Percentiles rank a stretch among this genome's conserved stretches.
Evolutionary conservation across 306 rosid species (phyloP).

Genomic region (Ormosia emarginata): DNA sequence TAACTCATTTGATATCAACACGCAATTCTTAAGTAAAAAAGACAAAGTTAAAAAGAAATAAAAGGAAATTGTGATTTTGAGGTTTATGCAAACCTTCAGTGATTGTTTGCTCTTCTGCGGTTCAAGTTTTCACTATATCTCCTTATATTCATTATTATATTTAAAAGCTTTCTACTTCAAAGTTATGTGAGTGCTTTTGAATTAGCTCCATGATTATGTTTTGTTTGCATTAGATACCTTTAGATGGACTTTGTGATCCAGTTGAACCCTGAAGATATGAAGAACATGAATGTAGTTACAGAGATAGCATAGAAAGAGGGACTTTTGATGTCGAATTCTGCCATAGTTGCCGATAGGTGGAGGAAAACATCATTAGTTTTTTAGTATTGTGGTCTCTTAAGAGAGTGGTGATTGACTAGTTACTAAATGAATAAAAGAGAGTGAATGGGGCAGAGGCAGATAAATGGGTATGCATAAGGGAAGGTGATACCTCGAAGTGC

Average conservation of each 20-base stretch:
- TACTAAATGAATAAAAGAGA: neutral
- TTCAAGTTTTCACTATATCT: neutral
- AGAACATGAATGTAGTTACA: neutral
- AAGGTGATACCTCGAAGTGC: neutral
- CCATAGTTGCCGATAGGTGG: neutral
- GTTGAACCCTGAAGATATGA: neutral
- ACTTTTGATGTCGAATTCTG: neutral
- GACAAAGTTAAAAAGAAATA: neutral
- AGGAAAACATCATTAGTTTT: neutral
- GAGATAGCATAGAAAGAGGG: neutral
- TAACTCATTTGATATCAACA: neutral
- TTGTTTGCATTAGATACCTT: neutral
- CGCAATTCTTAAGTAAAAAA: neutral
- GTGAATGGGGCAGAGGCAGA: neutral
- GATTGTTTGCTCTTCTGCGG: neutral
- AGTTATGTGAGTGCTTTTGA: neutral
- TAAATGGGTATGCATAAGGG: neutral
- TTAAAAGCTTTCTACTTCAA: neutral
- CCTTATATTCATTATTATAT: neutral
- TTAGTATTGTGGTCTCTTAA: neutral
- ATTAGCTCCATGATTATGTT: neutral
- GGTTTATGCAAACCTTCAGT: neutral
- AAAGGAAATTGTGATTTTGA: neutral
- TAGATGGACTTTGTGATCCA: neutral
- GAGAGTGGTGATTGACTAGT: neutral